A percentile compares a stretch with the other conserved stretches of the same genome.
Conservation (phyloP, 305 asterid species). For the Andrographis paniculata region DNA sequence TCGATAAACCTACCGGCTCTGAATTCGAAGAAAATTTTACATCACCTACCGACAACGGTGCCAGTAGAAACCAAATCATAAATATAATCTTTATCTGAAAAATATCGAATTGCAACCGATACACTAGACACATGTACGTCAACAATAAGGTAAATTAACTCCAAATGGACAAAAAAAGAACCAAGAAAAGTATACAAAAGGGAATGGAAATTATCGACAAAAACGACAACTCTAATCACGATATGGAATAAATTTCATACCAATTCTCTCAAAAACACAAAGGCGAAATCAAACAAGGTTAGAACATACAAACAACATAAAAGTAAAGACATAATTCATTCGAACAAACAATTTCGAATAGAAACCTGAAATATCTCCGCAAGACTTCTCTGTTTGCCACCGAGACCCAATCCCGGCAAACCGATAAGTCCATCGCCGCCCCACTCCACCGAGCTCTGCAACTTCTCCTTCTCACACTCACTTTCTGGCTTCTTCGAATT, state of each 20-base stretch:
- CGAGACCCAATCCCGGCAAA: conserved; percentile 86
- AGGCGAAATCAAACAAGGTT: no score
- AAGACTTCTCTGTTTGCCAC: conserved; percentile 85
- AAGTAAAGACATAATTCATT: neutral
- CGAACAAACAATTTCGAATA: conserved; percentile 1
- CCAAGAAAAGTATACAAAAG: no score
- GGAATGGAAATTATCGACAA: conserved; percentile 5
- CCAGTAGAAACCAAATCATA: no score
- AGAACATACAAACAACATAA: neutral
- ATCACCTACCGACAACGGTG: no score
- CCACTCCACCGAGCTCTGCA: conserved; percentile 75
- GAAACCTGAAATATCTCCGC: conserved; percentile 86
- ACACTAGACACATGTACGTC: no score
- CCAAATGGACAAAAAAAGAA: no score
- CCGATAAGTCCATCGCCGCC: conserved; percentile 95
- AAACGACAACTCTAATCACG: conserved; percentile 14
- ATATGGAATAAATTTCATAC: no score
- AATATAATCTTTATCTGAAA: no score
- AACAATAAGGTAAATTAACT: no score
- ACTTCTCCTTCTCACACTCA: conserved; percentile 46
- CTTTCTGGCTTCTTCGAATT: conserved; percentile 57
- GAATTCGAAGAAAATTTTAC: no score
- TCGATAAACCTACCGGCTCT: neutral
- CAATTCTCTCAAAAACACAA: no score
- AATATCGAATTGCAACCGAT: no score